phyloP scores from a whole-genome alignment of 2,329 filamentous ascomycete genomes.

The Pseudogymnoascus sp. region DNA sequence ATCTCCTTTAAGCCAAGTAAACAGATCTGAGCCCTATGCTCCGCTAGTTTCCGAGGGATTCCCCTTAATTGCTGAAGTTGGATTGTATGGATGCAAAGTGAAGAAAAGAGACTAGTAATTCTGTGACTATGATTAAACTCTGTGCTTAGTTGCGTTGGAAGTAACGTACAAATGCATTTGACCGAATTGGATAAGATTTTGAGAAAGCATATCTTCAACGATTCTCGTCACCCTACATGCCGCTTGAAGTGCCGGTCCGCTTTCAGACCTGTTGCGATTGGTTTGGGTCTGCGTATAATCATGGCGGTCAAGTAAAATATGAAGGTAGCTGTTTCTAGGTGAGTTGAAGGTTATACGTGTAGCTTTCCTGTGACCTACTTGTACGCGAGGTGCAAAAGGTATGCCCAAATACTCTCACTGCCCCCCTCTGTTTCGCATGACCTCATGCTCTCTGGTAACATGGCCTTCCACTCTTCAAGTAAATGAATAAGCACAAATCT shows the following conservation, averaged over 20 bases:
- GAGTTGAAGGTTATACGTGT: not conserved
- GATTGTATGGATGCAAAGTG: constrained; percentile 41
- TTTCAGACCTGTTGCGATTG: constrained; percentile 30
- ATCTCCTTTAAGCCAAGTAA: constrained; percentile 40
- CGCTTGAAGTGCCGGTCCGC: constrained; percentile 37
- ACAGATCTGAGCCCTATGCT: constrained; percentile 41
- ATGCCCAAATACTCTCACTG: constrained; percentile 27
- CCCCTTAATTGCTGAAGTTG: constrained; percentile 33
- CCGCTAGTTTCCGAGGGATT: constrained; percentile 37
- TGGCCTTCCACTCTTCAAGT: constrained; percentile 7
- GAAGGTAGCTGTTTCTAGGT: constrained; percentile 31
- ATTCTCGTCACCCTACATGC: constrained; percentile 40
- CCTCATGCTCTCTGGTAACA: not conserved
- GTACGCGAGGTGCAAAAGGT: constrained; percentile 38
- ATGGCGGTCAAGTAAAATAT: constrained; percentile 38
- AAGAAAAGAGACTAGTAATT: constrained; percentile 41
- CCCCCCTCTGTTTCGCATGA: not conserved
- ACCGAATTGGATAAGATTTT: constrained; percentile 36
- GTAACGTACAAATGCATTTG: constrained; percentile 35
- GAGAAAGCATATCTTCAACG: constrained; percentile 40
- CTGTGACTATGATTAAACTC: constrained; percentile 15
- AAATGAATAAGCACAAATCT: not conserved
- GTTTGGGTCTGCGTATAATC: constrained; percentile 32
- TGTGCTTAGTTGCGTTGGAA: not conserved
- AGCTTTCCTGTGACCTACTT: constrained; percentile 27